Conservation (phyloP, 2,329 filamentous ascomycete species). For the Pseudocercospora crystallina region DNA sequence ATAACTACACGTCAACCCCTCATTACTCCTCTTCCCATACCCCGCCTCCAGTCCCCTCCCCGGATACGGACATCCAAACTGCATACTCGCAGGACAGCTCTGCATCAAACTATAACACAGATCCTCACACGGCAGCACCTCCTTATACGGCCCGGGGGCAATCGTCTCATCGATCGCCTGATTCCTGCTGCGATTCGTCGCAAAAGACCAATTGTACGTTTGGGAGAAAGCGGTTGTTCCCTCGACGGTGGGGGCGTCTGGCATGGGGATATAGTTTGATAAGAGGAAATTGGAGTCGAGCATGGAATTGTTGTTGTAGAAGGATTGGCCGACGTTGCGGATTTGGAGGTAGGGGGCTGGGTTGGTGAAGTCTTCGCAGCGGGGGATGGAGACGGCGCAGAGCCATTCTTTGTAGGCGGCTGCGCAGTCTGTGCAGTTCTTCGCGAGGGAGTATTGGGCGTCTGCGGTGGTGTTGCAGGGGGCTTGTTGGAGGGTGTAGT, state of each 20-base stretch:
- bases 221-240: slow-evolving; percentile 33
- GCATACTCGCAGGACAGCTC: slow-evolving; percentile 74
- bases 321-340: slow-evolving; percentile 64
- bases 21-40: slow-evolving; percentile 46
- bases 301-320: slow-evolving; percentile 30
- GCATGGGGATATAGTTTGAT: slow-evolving; percentile 34
- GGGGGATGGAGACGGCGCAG: slow-evolving; percentile 87
- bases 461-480: slow-evolving; percentile 75
- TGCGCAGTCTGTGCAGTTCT: slow-evolving; percentile 73
- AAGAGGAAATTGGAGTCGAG: slow-evolving; percentile 26
- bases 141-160: slow-evolving; percentile 85
- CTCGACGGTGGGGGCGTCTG: slow-evolving; percentile 32
- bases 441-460: slow-evolving; percentile 77
- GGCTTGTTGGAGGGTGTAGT: slow-evolving; percentile 77
- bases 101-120: slow-evolving; percentile 83
- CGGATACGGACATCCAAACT: slow-evolving; percentile 69
- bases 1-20: slow-evolving; percentile 36
- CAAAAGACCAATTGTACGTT: slow-evolving; percentile 32
- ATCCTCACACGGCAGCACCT: slow-evolving; percentile 83
- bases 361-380: slow-evolving; percentile 79
- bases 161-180: slow-evolving; percentile 61
- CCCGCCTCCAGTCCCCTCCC: slow-evolving; percentile 50
- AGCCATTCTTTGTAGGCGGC: slow-evolving; percentile 90
- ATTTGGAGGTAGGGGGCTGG: slow-evolving; percentile 57
- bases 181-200: slow-evolving; percentile 36